A percentile compares a stretch with the other conserved stretches of the same genome.
Conservation (phyloP, 2,329 filamentous ascomycete genomes). For the Apiospora phragmitis region DNA sequence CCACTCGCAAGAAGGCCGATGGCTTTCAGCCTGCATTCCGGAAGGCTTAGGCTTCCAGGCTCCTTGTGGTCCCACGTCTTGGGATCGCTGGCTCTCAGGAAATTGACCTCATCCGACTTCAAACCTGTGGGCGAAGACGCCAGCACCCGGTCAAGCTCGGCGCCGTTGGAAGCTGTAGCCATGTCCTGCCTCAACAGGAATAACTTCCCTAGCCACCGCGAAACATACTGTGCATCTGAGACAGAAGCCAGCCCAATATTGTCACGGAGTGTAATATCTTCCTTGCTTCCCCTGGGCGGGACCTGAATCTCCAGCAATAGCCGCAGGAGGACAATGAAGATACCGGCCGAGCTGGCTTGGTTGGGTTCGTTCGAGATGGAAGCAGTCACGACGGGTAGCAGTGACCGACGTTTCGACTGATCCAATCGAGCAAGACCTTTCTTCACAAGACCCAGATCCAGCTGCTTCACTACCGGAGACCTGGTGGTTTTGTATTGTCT, state of each 20-base stretch:
- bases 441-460: constrained; percentile 87
- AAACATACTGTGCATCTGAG: constrained; percentile 72
- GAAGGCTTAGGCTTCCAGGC: constrained; percentile 63
- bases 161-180: constrained; percentile 25
- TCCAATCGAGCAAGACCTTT: constrained; percentile 64
- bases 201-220: constrained; percentile 74
- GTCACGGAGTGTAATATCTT: constrained; percentile 69
- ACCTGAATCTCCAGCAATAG: constrained; percentile 71
- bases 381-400: constrained; percentile 70
- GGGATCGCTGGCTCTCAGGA: constrained; percentile 67
- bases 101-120: constrained; percentile 64
- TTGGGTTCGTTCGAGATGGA: constrained; percentile 63
- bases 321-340: constrained; percentile 83
- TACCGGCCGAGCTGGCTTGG: constrained; percentile 51
- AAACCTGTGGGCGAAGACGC: constrained; percentile 54
- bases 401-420: constrained; percentile 63
- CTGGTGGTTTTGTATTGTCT: constrained; percentile 85
- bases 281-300: constrained; percentile 74
- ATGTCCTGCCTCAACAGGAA: constrained; percentile 63
- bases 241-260: constrained; percentile 65
- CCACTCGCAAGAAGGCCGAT: constrained; percentile 78
- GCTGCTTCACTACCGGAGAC: constrained; percentile 76
- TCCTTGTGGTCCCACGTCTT: constrained; percentile 66
- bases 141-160: constrained; percentile 29
- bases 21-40: constrained; percentile 68